Evolutionary conservation across 129 eudicot species (phyloP), one percentile per base, ranked within the genome.

Genomic region (Erigeron canadensis): DNA sequence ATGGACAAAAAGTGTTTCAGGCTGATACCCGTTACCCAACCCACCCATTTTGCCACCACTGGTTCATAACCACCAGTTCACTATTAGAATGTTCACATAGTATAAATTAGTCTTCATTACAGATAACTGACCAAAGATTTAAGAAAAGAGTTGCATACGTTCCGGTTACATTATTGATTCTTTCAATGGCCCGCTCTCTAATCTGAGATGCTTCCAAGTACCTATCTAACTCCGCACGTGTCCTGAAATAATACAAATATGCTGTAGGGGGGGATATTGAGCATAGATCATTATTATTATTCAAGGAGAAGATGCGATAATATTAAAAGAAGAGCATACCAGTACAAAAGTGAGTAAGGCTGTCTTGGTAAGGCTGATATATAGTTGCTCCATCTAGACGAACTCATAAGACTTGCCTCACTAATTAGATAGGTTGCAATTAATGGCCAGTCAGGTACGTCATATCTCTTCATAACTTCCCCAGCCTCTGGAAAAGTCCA

Each of bases 381-480:
- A 75, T 92, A 92, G 73, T 83, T 89, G 67, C 77, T 81, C 98
- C 98, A 92, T 85, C 91, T 85, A 22, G 98, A 92, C 18, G 91
- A 81, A 8, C 77, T 79, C 82, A 48, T 82, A 68, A 86, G 76
- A 73, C 89, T 82, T 58, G 98, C 96, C 77, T 92, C 98, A 19
- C 98, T 89, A 28, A 92, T 92, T 51, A 92, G 81, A 86, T 89
- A 92, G 62, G 96, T 89, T 6, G 98, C 98, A 82, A 92, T 86
- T 63, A 92, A 81, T 58, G 98, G 98, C 98, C 98, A 92, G 40
- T 92, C 98, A 0, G 98, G 98, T 39, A 92, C 96, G 73, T 86
- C 83, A 66, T 89, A 79, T 79, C 80, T 75, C 72, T 82, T 89
- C 18, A 92, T 75, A 74, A 89, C 89, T 64, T 85, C 84, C 73